Percentiles rank a stretch among this genome's conserved stretches.
phyloP scores from a whole-genome alignment of 768 basidiomycete species.

The Hydnomerulius pinastri region DNA sequence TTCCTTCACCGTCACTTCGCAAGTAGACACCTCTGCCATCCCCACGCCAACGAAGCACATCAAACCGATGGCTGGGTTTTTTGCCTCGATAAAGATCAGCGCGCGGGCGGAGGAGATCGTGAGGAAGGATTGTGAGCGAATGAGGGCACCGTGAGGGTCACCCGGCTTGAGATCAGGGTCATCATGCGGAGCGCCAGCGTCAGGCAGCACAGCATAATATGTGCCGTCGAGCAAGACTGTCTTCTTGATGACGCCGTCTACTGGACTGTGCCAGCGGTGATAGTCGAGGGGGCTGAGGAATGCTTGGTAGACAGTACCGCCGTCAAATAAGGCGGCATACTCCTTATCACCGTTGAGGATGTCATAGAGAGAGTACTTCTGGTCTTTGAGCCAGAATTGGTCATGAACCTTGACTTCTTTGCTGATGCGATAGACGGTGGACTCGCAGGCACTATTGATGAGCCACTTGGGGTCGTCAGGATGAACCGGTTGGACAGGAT shows the following conservation, averaged over 20 bases:
- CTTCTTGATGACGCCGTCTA: constrained; percentile 42
- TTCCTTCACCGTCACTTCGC: constrained; percentile 48
- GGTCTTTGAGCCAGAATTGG: constrained; percentile 58
- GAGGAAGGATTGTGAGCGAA: constrained; percentile 43
- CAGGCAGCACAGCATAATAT: constrained; percentile 16
- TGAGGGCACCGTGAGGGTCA: constrained; percentile 19
- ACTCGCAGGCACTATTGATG: constrained; percentile 57
- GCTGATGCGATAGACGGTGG: constrained; percentile 38
- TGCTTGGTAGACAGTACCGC: constrained; percentile 55
- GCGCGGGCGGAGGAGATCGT: constrained; percentile 48
- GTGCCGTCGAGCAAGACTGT: constrained; percentile 30
- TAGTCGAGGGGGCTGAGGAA: constrained; percentile 55
- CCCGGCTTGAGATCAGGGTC: background rate
- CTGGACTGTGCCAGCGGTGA: constrained; percentile 64
- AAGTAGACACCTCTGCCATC: constrained; percentile 66
- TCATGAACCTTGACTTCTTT: constrained; percentile 42
- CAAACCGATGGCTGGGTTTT: constrained; percentile 50
- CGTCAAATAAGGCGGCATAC: constrained; percentile 40
- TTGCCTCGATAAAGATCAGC: constrained; percentile 55
- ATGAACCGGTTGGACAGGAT: too few relatives aligned
- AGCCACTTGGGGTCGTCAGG: constrained; percentile 26
- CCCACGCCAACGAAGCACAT: constrained; percentile 58
- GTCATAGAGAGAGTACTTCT: constrained; percentile 58
- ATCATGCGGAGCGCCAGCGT: constrained; percentile 3
- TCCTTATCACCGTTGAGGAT: constrained; percentile 50